Base-by-base conservation (phyloP, 331 rosid species). In the Quercus phellos region DNA sequence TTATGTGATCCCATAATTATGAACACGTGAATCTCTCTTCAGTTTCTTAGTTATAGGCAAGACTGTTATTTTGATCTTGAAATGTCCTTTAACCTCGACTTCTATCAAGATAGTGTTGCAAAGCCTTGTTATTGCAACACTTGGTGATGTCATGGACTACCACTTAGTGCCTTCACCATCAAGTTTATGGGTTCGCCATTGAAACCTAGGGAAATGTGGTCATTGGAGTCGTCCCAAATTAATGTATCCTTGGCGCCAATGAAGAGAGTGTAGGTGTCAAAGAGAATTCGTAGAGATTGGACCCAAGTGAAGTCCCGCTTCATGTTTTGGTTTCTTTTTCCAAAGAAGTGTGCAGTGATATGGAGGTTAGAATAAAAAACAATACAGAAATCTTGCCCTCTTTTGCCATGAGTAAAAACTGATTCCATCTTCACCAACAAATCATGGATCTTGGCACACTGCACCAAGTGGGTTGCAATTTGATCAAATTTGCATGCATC, bases 261-360 rank as follows among this genome's bases (percentile, higher is more conserved):
- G 61, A 63, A 73, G 77, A 87, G 71, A 4, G 46, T 77, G 77
- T 79, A 88, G 21, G n/a, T n/a, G 43, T 72, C 55, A n/a, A 73
- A 84, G 79, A 79, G 90, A 64, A 87, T 77, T 21, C 85, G 86
- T 3, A 87, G 77, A 56, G 88, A 87, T 12, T 82, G 80, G 19
- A 84, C 85, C 88, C 90, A 87, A 26, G 90, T 87, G 90, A 87
- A 87, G 80, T 81, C 90, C 22, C 86, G 73, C 12, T 35, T 61
- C 77, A 79, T 50, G 54, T 59, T 69, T 10, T 56, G 51, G 76
- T 84, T 63, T 68, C 83, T 81, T 77, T 56, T 87, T 3, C 88
- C 90, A 55, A 83, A 76, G 74, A 84, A 81, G 35, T 68, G 90
- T 64, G 84, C 85, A 70, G 84, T 87, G 83, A 87, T 87, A 78